Base-by-base conservation (phyloP, 768 basidiomycete genomes). In the Vishniacozyma victoriae region DNA sequence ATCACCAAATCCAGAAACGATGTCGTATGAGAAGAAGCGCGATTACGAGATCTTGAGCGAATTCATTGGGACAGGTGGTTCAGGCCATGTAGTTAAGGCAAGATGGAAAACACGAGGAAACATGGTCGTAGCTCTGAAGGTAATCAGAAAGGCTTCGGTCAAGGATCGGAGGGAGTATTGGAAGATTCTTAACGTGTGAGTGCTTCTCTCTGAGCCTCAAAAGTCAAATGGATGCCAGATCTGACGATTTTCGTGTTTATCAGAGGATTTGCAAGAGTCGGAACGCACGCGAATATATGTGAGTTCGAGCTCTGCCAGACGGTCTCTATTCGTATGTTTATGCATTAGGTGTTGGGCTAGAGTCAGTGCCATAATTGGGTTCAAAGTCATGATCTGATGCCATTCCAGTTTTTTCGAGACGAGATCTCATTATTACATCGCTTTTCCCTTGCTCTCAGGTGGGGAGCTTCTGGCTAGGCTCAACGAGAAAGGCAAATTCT, bases 391-490 rank as follows among this genome's bases (percentile, higher is more conserved):
- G 12, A n/a, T 6, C 35, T 5, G 5, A 27, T 36, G n/a, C 14
- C 27, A 23, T 2, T 15, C 9, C 31, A 61, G 59, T 42, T 61
- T 55, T 55, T 61, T 54, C 48, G 59, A 61, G 41, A 47, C 55
- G 1, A 19, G 36, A n/a, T 22, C 36, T 23, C 53, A 56, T 44
- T 61, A 48, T 45, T 61, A 61, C 25, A 35, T 61, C 41, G 37
- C 55, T 12, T 61, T 61, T 44, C 59, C 59, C 5, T 38, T 56
- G n/a, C 44, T 61, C 16, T 52, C 55, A 4, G 59, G 59, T 25
- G 59, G 59, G 0, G 59, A 61, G 29, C 46, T 61, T 13, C 44
- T 61, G 40, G 52, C 46, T 15, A 42, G 55, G 24, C 37, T 61
- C 15, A 61, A 61, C 27, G 50, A 35, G 2, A 25, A 48, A n/a